These are phyloP conservation scores for Metschnikowia shivogae DNA, from an alignment of 805 yeast species.

Conservation along the genomic window DNA sequence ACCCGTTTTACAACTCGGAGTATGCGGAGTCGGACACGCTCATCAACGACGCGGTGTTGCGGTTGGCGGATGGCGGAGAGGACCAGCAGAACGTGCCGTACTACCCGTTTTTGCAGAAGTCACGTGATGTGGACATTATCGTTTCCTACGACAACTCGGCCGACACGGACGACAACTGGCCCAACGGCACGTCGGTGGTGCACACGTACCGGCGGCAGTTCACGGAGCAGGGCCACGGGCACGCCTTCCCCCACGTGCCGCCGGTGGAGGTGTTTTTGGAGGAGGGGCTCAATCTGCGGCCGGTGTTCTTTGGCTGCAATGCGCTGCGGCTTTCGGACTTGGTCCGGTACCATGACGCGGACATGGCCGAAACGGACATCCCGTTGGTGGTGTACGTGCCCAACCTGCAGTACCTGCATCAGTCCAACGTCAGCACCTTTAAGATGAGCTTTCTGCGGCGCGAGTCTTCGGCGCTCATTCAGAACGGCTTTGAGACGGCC, in stretches of 20 bases:
- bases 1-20: slow-evolving; percentile 53
- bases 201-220: slow-evolving; percentile 55
- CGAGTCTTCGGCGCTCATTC: slow-evolving; percentile 16
- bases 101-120: slow-evolving; percentile 58
- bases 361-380: slow-evolving; percentile 13
- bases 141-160: slow-evolving; percentile 67
- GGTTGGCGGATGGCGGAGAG: slow-evolving; percentile 77
- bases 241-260: slow-evolving; percentile 19
- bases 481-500: slow-evolving; percentile 21
- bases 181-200: slow-evolving; percentile 60
- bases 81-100: slow-evolving; percentile 70
- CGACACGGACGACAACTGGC: slow-evolving; percentile 59
- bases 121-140: slow-evolving; percentile 57
- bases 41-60: slow-evolving; percentile 36
- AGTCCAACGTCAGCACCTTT: slow-evolving; percentile 22
- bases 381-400: slow-evolving; percentile 23
- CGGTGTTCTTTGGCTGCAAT: slow-evolving; percentile 17
- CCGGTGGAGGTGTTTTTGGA: slow-evolving; percentile 6
- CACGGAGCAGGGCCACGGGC: slow-evolving; percentile 15
- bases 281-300: slow-evolving; percentile 6
- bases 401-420: slow-evolving; percentile 16
- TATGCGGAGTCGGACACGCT: slow-evolving; percentile 35
- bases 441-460: slow-evolving; percentile 20
- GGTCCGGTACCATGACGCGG: slow-evolving; percentile 9
- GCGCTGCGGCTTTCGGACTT: slow-evolving; percentile 9